Evolutionary conservation across 2,329 filamentous ascomycete genomes (phyloP).

Genomic region (Beauveria varroae): DNA sequence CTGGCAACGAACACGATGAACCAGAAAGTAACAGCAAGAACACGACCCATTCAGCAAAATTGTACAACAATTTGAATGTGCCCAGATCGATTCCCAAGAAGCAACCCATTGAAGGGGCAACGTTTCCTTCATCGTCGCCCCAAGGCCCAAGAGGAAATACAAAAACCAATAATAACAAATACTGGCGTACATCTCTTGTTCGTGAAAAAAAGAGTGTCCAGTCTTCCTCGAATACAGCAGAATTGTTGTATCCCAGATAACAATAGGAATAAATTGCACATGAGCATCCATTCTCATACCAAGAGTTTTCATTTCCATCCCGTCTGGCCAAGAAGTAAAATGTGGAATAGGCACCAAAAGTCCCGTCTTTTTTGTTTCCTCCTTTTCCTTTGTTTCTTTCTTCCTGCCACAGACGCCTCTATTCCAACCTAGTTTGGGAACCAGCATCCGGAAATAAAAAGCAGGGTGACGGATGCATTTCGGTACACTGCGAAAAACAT

Average conservation of each 20-base stretch:
- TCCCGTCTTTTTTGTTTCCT: neutral
- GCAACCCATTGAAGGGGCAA: neutral
- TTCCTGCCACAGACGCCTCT: constrained; percentile 29
- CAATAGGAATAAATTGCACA: neutral
- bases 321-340: neutral
- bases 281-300: neutral
- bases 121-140: neutral
- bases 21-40: neutral
- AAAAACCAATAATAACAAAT: constrained; percentile 1
- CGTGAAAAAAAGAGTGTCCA: neutral
- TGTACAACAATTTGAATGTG: constrained; percentile 12
- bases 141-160: neutral
- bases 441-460: constrained; percentile 37
- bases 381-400: constrained; percentile 3
- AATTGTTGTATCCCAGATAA: neutral
- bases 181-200: neutral
- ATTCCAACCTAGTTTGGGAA: constrained; percentile 22
- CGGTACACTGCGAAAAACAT: neutral
- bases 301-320: neutral
- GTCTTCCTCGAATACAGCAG: neutral
- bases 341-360: neutral
- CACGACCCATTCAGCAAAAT: constrained; percentile 11
- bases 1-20: neutral
- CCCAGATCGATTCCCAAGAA: neutral
- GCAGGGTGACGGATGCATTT: neutral